phyloP scores from a whole-genome alignment of 257 asterid species.

The Petrea volubilis region DNA sequence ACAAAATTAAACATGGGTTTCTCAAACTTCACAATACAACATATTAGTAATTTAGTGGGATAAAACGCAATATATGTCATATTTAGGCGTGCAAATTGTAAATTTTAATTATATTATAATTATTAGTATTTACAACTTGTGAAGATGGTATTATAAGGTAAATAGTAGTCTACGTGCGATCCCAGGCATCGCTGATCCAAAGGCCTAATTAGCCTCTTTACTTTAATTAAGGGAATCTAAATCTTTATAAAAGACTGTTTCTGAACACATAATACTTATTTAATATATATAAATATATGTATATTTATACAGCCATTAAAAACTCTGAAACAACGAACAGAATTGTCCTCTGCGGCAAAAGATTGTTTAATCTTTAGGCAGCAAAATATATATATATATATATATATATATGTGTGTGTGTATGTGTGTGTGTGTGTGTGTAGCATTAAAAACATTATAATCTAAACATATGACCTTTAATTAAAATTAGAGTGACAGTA shows the following conservation, averaged over 20 bases:
- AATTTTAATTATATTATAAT: background rate
- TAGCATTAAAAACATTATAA: conserved; percentile 11
- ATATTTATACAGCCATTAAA: too few relatives aligned
- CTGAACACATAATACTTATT: background rate
- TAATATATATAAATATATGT: background rate
- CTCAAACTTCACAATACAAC: too few relatives aligned
- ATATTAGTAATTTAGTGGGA: too few relatives aligned
- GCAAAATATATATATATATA: background rate
- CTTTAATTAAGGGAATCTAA: conserved; percentile 24
- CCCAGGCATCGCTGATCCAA: conserved; percentile 62
- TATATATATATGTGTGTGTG: too few relatives aligned
- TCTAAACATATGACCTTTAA: conserved; percentile 26
- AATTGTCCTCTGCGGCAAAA: conserved; percentile 32
- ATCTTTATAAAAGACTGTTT: conserved; percentile 5
- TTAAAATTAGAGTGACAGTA: background rate
- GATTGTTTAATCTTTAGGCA: conserved; percentile 18
- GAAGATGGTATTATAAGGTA: conserved; percentile 21
- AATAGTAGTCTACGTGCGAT: conserved; percentile 34
- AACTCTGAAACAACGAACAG: conserved; percentile 16
- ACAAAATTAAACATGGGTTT: too few relatives aligned
- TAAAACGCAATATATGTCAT: too few relatives aligned
- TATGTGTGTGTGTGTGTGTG: too few relatives aligned
- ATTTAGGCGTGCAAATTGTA: too few relatives aligned
- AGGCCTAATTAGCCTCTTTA: conserved; percentile 25
- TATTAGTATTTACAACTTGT: background rate